Evolutionary conservation across 192 early-diverging fungal species (phyloP).

Genomic region (Rhizophlyctis rosea): DNA sequence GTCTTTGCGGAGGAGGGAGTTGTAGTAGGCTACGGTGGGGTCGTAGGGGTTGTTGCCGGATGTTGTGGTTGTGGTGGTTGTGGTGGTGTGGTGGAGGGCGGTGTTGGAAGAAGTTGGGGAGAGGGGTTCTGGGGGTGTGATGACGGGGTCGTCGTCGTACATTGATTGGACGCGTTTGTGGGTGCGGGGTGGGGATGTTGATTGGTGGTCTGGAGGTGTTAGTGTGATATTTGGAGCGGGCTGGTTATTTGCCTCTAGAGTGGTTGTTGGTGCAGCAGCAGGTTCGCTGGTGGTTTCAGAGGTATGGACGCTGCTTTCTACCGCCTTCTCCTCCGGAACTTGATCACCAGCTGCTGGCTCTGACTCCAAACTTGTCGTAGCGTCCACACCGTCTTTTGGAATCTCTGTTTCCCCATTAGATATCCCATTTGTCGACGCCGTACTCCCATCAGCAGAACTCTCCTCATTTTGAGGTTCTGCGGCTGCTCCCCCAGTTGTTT

Average conservation of each 20-base stretch:
- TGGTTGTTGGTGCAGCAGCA: not conserved
- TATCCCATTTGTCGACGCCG: too few species aligned
- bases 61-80: not conserved
- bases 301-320: not conserved
- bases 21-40: constrained; percentile 51
- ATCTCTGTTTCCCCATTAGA: too few species aligned
- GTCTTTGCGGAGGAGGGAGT: constrained; percentile 49
- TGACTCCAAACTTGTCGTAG: too few species aligned
- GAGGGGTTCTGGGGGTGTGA: not conserved
- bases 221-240: too few species aligned
- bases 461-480: too few species aligned
- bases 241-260: too few species aligned
- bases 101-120: not conserved
- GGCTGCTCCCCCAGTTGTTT: too few species aligned
- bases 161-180: not conserved
- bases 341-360: constrained; percentile 1
- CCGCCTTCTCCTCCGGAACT: not conserved
- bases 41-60: constrained; percentile 43
- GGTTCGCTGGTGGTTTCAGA: not conserved
- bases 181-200: not conserved
- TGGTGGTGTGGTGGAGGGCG: not conserved
- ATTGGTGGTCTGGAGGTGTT: too few species aligned
- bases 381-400: too few species aligned
- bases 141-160: constrained; percentile 16
- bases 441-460: too few species aligned